Base-by-base conservation (phyloP, 768 basidiomycete species). In the Cystofilobasidium ferigula region DNA sequence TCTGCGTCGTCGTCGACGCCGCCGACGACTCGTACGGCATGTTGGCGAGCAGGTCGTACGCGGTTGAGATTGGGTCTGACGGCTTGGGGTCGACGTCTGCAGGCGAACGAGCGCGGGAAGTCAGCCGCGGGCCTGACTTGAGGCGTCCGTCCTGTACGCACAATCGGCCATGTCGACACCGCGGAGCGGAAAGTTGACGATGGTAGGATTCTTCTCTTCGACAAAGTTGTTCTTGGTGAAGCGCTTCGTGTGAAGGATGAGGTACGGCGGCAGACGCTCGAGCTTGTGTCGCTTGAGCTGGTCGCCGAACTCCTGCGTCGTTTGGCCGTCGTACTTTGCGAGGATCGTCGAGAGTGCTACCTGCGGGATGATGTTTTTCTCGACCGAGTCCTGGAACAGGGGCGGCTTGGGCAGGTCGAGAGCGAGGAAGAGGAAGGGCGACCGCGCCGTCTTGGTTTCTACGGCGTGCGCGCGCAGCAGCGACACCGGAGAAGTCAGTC, bases 361-460 rank as follows among this genome's bases (percentile, higher is more conserved):
- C 81, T 99, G 95, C 36, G 95, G 95, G 70, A 98, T 95, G 75
- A 99, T 98, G 75, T 98, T 97, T 79, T 95, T 95, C 79, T 95
- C 92, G 54, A 94, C 83, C 5, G 88, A 78, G 74, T 97, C 93
- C 77, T 97, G 94, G 77, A 98, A 99, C 43, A 99, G 78, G 20
- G 94, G 95, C n/a, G 92, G 92, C 0, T 95, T 88, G 22, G 95
- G 95, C 30, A 98, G 82, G 78, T 99, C 95, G 34, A 98, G 84
- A 1, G 94, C 89, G 45, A 99, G 82, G 78, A 94, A 95, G 66
- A 99, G 80, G 80, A 97, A 99, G 5, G 95, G 95, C 5, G 93
- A 91, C 59, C 82, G 81, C 26, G 82, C 79, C 43, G 85, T 82
- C 76, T 88, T 94, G 76, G 88, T 90, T 72, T 97, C 93, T 63